Evolutionary conservation across 371 early-diverging fungal genomes (phyloP).

Genomic region (Mucor mucedo): DNA sequence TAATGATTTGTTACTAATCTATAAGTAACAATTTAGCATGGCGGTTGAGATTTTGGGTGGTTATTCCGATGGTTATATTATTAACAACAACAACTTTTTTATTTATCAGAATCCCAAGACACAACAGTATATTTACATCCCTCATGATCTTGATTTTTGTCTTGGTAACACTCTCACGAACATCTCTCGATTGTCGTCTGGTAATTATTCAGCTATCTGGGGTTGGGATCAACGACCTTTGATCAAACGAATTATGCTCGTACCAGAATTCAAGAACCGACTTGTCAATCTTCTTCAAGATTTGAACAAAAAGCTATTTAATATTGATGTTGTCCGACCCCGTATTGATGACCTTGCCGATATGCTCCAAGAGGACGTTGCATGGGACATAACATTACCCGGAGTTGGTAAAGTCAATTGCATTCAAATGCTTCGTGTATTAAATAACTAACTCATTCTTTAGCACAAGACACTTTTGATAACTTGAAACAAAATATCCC

Average conservation of each 20-base stretch:
- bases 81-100: constrained; percentile 21
- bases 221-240: constrained; percentile 27
- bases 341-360: constrained; percentile 23
- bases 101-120: constrained; percentile 16
- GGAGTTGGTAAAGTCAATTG: constrained; percentile 1
- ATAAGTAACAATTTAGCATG: constrained; percentile 6
- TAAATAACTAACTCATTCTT: too few species aligned
- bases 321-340: constrained; percentile 17
- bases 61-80: constrained; percentile 26
- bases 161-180: constrained; percentile 27
- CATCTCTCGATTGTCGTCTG: constrained; percentile 15
- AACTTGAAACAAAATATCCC: too few species aligned
- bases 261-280: constrained; percentile 18
- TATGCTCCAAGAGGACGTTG: constrained; percentile 29
- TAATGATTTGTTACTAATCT: background rate
- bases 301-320: constrained; percentile 20
- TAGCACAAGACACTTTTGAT: too few species aligned
- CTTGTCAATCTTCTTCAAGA: constrained; percentile 16
- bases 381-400: constrained; percentile 25
- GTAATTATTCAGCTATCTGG: constrained; percentile 33
- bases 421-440: too few species aligned
- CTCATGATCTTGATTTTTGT: constrained; percentile 36
- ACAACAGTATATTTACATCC: constrained; percentile 24
- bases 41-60: constrained; percentile 18
- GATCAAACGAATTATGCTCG: constrained; percentile 13